phyloP scores from a whole-genome alignment of 352 stramenopile genomes.

The Stephanocyclus meneghinianus region DNA sequence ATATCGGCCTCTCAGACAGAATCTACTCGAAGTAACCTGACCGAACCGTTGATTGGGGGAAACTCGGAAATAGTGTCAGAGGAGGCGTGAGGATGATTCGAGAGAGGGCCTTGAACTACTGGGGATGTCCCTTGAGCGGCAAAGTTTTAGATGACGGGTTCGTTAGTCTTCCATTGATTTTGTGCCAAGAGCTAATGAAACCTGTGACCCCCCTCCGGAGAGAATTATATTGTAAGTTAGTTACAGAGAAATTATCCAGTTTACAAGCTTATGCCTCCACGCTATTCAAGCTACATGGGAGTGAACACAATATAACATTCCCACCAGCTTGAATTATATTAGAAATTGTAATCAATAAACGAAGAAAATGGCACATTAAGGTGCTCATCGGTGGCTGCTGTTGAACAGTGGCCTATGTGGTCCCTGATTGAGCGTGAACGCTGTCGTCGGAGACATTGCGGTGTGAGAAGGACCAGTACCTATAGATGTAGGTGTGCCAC shows the following conservation, averaged over 20 bases:
- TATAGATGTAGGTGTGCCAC: conserved; percentile 46
- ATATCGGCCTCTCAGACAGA: conserved; percentile 13
- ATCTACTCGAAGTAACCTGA: conserved; percentile 9
- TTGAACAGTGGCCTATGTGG: conserved; percentile 26
- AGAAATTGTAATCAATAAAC: not conserved
- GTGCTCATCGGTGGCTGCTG: conserved; percentile 10
- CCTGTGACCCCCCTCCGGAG: too few species aligned
- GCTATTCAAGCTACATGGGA: not conserved
- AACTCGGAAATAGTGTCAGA: not conserved
- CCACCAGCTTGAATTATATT: not conserved
- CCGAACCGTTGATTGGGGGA: conserved; percentile 18
- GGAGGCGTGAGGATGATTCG: too few species aligned
- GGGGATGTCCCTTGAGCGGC: not conserved
- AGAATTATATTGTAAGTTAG: not conserved
- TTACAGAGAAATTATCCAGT: not conserved
- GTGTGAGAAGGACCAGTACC: conserved; percentile 19
- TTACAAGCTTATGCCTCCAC: not conserved
- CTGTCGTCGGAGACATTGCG: conserved; percentile 53
- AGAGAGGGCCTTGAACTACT: not conserved
- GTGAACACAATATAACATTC: too few species aligned
- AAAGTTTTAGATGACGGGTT: too few species aligned
- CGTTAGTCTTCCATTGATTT: too few species aligned
- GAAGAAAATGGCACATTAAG: conserved; percentile 7
- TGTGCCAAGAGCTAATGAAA: too few species aligned
- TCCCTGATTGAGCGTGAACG: conserved; percentile 56